Evolutionary conservation across 2,329 filamentous ascomycete species (phyloP).

Genomic region (Paracamarosporium sp.): DNA sequence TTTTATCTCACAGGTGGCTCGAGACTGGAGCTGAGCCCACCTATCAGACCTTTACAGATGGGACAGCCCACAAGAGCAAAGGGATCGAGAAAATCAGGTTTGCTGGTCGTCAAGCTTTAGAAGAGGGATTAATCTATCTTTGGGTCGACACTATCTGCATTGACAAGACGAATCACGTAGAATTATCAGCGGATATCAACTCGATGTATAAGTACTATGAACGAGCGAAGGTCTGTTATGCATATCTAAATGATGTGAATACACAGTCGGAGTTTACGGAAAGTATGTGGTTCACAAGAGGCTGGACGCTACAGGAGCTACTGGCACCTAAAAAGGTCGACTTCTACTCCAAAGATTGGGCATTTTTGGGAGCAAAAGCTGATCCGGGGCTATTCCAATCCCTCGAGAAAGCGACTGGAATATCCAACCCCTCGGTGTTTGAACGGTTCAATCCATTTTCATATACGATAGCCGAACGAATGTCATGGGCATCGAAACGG

Average conservation of each 20-base stretch:
- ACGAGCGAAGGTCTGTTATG: slow-evolving; percentile 13
- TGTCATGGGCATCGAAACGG: not conserved
- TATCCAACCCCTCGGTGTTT: not conserved
- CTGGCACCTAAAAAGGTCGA: not conserved
- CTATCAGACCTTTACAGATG: not conserved
- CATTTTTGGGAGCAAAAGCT: not conserved
- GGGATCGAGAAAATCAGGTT: not conserved
- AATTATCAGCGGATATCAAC: slow-evolving; percentile 20
- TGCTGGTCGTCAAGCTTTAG: not conserved
- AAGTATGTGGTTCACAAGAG: slow-evolving; percentile 8
- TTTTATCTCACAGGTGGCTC: slow-evolving; percentile 6
- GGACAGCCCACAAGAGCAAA: not conserved
- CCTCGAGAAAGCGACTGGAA: not conserved
- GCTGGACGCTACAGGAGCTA: slow-evolving; percentile 5
- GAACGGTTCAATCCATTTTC: too few relatives aligned
- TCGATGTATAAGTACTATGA: slow-evolving; percentile 18
- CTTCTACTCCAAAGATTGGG: slow-evolving; percentile 11
- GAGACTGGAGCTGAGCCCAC: not conserved
- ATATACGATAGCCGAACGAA: not conserved
- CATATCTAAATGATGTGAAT: slow-evolving; percentile 15
- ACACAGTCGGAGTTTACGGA: not conserved
- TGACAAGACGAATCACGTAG: slow-evolving; percentile 13
- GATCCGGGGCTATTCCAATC: not conserved
- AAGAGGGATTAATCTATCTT: not conserved
- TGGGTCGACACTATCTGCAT: slow-evolving; percentile 21